Percentiles rank a stretch among this genome's conserved stretches.
These are phyloP conservation scores for Parathielavia appendiculata DNA, from an alignment of 495 filamentous ascomycete species.

Conservation along the genomic window DNA sequence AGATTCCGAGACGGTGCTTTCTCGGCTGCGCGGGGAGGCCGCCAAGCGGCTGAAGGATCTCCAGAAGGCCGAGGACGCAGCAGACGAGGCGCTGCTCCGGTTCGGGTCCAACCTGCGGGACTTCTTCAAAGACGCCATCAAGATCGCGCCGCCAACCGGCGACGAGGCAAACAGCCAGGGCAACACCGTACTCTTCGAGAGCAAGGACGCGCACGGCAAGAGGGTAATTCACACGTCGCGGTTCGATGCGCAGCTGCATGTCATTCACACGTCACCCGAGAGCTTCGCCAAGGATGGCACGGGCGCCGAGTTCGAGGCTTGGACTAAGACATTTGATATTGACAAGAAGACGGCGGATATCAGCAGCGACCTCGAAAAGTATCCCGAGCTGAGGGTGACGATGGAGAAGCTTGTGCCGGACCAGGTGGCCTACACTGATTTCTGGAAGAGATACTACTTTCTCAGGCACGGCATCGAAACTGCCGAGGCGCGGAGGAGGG, in stretches of 20 bases:
- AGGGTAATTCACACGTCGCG: conserved; percentile 87
- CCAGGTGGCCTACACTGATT: conserved; percentile 76
- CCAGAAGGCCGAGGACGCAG: conserved; percentile 92
- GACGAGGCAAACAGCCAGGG: conserved; percentile 31
- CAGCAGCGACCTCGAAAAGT: conserved; percentile 74
- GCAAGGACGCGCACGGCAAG: conserved; percentile 83
- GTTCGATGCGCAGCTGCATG: conserved; percentile 92
- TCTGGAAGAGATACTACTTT: conserved; percentile 97
- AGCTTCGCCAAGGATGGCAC: conserved; percentile 80
- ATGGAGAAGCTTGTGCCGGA: conserved; percentile 97
- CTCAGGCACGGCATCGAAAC: conserved; percentile 88
- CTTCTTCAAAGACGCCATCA: conserved; percentile 87
- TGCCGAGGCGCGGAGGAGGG: conserved; percentile 85
- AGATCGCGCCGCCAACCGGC: conserved; percentile 62
- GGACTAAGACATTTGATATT: conserved; percentile 70
- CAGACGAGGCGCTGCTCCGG: conserved; percentile 88
- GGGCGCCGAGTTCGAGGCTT: conserved; percentile 67
- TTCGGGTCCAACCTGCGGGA: conserved; percentile 89
- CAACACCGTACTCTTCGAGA: conserved; percentile 73
- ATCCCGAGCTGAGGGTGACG: conserved; percentile 77
- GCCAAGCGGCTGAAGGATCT: conserved; percentile 83
- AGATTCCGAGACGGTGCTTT: conserved; percentile 71
- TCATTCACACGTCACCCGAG: conserved; percentile 79
- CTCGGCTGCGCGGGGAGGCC: conserved; percentile 77
- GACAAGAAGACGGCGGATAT: conserved; percentile 85